A percentile compares a stretch with the other conserved stretches of the same genome.
phyloP scores from a whole-genome alignment of 2,329 filamentous ascomycete genomes.

The Ophiocordyceps unilateralis region DNA sequence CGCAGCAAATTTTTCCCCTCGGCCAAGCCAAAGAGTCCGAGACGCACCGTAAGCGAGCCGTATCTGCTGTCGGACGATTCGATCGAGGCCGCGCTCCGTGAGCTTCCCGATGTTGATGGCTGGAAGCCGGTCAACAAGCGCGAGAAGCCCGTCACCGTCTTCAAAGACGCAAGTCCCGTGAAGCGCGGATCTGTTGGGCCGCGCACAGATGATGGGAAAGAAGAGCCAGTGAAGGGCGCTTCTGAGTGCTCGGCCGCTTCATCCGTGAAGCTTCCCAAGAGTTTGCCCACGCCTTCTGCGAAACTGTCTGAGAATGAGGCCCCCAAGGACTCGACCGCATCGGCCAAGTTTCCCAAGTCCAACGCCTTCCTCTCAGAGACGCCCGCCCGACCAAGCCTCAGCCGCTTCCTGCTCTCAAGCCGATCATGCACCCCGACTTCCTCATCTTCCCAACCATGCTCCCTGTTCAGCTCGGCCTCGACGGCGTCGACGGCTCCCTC shows the following conservation, averaged over 20 bases:
- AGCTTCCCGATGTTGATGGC: conserved; percentile 32
- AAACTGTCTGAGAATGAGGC: no score
- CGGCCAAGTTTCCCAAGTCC: conserved; percentile 1
- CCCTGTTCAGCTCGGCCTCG: conserved; percentile 17
- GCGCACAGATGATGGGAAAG: neutral
- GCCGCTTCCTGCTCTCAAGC: conserved; percentile 18
- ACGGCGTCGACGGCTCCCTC: conserved; percentile 25
- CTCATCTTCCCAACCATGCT: conserved; percentile 15
- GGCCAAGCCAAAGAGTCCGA: conserved; percentile 10
- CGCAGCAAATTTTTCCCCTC: conserved; percentile 38
- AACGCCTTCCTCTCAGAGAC: conserved; percentile 7
- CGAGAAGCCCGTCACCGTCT: conserved; percentile 23
- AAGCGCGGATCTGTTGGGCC: conserved; percentile 2
- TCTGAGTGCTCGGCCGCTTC: conserved; percentile 8
- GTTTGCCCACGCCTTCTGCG: conserved; percentile 6
- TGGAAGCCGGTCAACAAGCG: conserved; percentile 23
- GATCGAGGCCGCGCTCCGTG: conserved; percentile 33
- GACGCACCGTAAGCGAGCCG: conserved; percentile 18
- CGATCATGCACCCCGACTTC: conserved; percentile 17
- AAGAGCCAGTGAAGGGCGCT: neutral
- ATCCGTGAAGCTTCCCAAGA: neutral
- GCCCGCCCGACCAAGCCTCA: conserved; percentile 13
- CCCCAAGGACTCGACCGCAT: conserved; percentile 9
- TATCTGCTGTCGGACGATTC: conserved; percentile 39
- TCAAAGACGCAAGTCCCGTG: conserved; percentile 21